Conservation (phyloP, 768 basidiomycete genomes). For the Suillus americanus region DNA sequence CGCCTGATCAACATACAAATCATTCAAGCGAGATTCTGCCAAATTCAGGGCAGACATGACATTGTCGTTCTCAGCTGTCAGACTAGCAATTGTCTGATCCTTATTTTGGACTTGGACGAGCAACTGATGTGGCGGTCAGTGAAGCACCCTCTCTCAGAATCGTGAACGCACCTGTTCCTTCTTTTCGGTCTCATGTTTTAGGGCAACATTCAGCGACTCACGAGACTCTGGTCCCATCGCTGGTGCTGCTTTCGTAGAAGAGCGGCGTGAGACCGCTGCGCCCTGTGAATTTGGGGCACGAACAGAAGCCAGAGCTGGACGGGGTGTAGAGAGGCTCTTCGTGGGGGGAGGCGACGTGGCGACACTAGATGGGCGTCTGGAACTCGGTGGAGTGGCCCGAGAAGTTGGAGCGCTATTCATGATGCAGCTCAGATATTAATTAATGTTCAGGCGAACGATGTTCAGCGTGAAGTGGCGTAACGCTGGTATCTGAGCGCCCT, state of each 20-base stretch:
- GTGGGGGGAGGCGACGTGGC: slow-evolving; percentile 43
- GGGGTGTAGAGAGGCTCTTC: slow-evolving; percentile 54
- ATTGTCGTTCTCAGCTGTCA: slow-evolving; percentile 64
- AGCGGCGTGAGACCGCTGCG: slow-evolving; percentile 47
- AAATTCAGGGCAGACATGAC: slow-evolving; percentile 62
- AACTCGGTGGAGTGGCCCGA: slow-evolving; percentile 43
- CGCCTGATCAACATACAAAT: slow-evolving; percentile 79
- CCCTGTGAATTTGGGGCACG: slow-evolving; percentile 49
- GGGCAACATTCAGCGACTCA: slow-evolving; percentile 57
- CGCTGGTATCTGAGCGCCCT: background rate
- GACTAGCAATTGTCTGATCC: slow-evolving; percentile 61
- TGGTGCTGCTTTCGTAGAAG: slow-evolving; percentile 48
- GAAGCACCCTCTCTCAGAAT: slow-evolving; percentile 10
- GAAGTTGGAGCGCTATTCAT: slow-evolving; percentile 46
- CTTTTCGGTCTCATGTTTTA: slow-evolving; percentile 77
- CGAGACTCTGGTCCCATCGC: slow-evolving; percentile 44
- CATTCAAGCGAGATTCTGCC: slow-evolving; percentile 72
- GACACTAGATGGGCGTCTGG: slow-evolving; percentile 46
- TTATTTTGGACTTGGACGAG: slow-evolving; percentile 77
- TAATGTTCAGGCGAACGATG: background rate
- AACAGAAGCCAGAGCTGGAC: slow-evolving; percentile 57
- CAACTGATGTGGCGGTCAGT: slow-evolving; percentile 46
- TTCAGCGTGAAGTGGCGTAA: slow-evolving; percentile 11
- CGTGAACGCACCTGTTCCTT: slow-evolving; percentile 67
- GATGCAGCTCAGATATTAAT: background rate